Base-by-base conservation (phyloP, 176 grass and related monocot species). In the Cocos nucifera region DNA sequence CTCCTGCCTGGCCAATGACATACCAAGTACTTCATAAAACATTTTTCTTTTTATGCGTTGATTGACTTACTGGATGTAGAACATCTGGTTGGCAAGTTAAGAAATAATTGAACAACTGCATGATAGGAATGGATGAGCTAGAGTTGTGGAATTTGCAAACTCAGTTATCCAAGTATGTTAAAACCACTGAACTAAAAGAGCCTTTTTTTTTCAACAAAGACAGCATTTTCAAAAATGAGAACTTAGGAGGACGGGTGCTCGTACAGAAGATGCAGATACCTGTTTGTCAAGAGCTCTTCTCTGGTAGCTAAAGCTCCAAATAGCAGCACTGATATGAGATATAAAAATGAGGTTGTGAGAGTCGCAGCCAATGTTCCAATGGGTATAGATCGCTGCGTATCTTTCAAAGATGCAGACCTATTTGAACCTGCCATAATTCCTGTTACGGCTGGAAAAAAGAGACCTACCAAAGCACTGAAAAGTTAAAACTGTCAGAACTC, bases 401-500 rank as follows among this genome's bases (percentile, higher is more conserved):
- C 93, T 77, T 91, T 98, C 56, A 98, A 67, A 24, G 87, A 91
- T 63, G 93, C 84, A 72, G 87, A 98, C 18, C 93, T 84, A 56
- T 98, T 98, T 70, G 93, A 98, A 28, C 93, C 93, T 66, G 84
- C 93, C 93, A 98, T 98, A 77, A 98, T 98, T 74, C 93, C 93
- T 52, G 93, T 98, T 50, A 98, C 93, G 65, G 87, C 93, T 69
- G 93, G 93, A 70, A 98, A 98, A 69, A 88, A 98, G 52, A 98
- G 81, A 62, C 93, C 93, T 22, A 98, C 93, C 79, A 98, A 86
- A 64, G 93, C 87, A 88, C 93, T 98, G 76, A 39, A 77, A 78
- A 74, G 18, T 70, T 21, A 15, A 74, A 70, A 57, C 4, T 35
- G 57, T 78, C 39, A 70, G 61, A 7, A 65, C 49, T 61, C 17